Evolutionary conservation across 2,329 filamentous ascomycete species (phyloP), one percentile per base, ranked within the genome.

Genomic region (Erysiphe neolycopersici): DNA sequence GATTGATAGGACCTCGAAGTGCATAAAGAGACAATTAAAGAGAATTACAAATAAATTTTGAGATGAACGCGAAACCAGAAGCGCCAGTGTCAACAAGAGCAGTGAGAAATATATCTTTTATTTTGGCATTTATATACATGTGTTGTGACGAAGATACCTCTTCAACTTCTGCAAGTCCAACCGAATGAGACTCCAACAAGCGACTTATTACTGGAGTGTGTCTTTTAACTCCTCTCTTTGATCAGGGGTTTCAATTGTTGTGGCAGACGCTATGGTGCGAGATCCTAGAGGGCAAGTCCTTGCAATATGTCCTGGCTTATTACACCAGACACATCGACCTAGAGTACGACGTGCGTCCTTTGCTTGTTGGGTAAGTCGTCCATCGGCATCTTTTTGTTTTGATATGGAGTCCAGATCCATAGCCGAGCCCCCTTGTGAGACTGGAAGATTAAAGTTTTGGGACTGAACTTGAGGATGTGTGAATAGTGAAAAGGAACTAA

Each of bases 71-170:
- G 22, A 36, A 17, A 37, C 41, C 18, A 12, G 32, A 43, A n/a
- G 32, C 41, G 32, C 41, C 41, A 12, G 41, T 43, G 29, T 43
- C 41, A 10, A 43, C 41, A 10, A 43, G 32, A 37, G 41, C 18
- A 43, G 14, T n/a, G 14, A 37, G 14, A 43, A 19, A 19, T 16
- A 19, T 13, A 37, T 43, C 18, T 37, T 31, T 17, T 36, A 43
- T 43, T 22, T 36, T 37, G 13, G 32, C 41, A 37, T 29, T 37
- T 37, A 37, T n/a, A 37, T 43, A 30, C 32, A 37, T 30, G 14
- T 36, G 41, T 14, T 13, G 41, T 8, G 41, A 42, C 6, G 9
- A 10, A 36, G 30, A 35, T 19, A 41, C 19, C n/a, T 41, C 39
- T 17, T 32, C 26, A 31, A 41, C 5, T n/a, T 13, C 10, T 17